Evolutionary conservation across 768 basidiomycete species (phyloP), one percentile per base, ranked within the genome.

Genomic region (Paxillus rubicundulus): DNA sequence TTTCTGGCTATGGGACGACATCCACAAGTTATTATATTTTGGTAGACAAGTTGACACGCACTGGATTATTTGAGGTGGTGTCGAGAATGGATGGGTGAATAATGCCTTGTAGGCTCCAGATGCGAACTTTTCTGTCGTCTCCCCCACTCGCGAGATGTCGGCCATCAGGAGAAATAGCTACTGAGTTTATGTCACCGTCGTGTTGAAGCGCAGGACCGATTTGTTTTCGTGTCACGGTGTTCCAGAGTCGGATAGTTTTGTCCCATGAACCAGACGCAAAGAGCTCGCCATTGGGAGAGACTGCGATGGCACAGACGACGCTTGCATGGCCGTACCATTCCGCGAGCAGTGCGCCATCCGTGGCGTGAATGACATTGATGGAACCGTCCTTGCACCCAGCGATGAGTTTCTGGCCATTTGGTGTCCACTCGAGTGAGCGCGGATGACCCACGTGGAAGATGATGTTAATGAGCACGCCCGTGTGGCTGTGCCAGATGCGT

Each of bases 221-320:
- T 18, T 46, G 47, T 13, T 53, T 24, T 5, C 18, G 48, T 7
- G 56, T 54, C 4, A 9, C 20, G 6, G 40, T 57, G 18, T 28
- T 40, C 62, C 60, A 64, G 30, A 59, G 5, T 10, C 50, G 59
- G 28, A 56, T 52, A 0, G 59, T 61, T n/a, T 28, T 44, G 32
- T 54, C 62, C 2, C 33, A 41, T 8, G 59, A 61, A 10, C 48
- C 54, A 4, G 45, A 50, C 3, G 48, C 53, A 20, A 64, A 45
- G 9, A 49, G 28, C 7, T 32, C 32, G 12, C 57, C 60, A 27
- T 59, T 32, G 7, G 7, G 43, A 4, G 59, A 61, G 24, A 58
- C 48, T 9, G 56, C 34, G 16, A 64, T 40, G 20, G 24, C 45
- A 1, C 30, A 42, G 33, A 64, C 53, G 12, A 17, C 10, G 45